A percentile compares a stretch with the other conserved stretches of the same genome.
Evolutionary conservation across 2,329 filamentous ascomycete genomes (phyloP).

Genomic region (Claviceps sp.): DNA sequence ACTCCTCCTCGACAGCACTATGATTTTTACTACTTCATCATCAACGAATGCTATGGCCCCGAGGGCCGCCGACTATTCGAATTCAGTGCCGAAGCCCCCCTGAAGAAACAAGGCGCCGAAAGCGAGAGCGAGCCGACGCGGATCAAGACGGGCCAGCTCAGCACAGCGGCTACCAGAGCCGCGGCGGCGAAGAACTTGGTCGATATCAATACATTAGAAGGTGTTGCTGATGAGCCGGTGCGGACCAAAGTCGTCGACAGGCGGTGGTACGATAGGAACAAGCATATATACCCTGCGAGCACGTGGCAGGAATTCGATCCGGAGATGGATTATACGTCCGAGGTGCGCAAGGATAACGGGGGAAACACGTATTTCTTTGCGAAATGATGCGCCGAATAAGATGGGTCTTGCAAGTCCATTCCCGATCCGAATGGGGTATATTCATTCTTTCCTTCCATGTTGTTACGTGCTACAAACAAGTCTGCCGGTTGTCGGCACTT

Average conservation of each 20-base stretch:
- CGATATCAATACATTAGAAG: conserved; percentile 52
- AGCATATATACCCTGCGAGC: conserved; percentile 94
- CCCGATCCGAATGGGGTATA: conserved; percentile 1
- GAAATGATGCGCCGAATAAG: conserved; percentile 14
- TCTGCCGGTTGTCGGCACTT: not conserved
- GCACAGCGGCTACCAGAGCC: conserved; percentile 21
- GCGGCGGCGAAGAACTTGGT: conserved; percentile 26
- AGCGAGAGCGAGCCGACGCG: not conserved
- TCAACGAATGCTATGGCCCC: conserved; percentile 71
- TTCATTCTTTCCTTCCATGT: not conserved
- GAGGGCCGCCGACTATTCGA: conserved; percentile 63
- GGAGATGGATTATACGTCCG: conserved; percentile 67
- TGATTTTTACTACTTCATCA: conserved; percentile 92
- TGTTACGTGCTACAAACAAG: not conserved
- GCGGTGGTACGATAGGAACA: conserved; percentile 93
- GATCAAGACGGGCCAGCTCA: conserved; percentile 13
- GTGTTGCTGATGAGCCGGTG: conserved; percentile 61
- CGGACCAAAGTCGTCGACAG: conserved; percentile 91
- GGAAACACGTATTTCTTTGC: conserved; percentile 91
- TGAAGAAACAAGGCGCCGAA: conserved; percentile 5
- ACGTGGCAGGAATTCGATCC: conserved; percentile 93
- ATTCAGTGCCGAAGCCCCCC: conserved; percentile 44
- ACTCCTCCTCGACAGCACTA: conserved; percentile 53
- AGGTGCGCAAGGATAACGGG: conserved; percentile 68
- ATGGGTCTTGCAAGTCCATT: not conserved